A percentile compares a stretch with the other conserved stretches of the same genome.
Conservation (phyloP, 441 rosid genomes). For the Euphorbia corollata region DNA sequence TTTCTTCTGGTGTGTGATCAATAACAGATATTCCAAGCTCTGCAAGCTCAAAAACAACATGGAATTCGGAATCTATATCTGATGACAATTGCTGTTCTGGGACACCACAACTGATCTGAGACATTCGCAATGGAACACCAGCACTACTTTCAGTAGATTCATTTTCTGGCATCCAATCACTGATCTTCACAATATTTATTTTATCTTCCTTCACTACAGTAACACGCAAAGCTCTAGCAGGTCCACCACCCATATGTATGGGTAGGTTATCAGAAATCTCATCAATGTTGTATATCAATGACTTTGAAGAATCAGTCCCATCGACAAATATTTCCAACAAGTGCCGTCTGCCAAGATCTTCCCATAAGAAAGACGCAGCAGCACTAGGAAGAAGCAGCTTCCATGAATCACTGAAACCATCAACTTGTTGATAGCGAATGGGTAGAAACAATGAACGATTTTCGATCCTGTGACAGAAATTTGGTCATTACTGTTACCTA, state of each 20-base stretch:
- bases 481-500: constrained; percentile 4
- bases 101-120: constrained; percentile 43
- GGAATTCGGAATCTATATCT: constrained; percentile 64
- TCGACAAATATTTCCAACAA: constrained; percentile 69
- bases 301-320: constrained; percentile 59
- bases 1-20: constrained; percentile 96
- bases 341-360: constrained; percentile 77
- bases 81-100: constrained; percentile 38
- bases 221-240: constrained; percentile 72
- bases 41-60: constrained; percentile 75
- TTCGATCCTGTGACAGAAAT: constrained; percentile 65
- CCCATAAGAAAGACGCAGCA: constrained; percentile 95
- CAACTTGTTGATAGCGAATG: constrained; percentile 78
- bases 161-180: constrained; percentile 95
- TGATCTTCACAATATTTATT: constrained; percentile 62
- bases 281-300: constrained; percentile 70
- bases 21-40: constrained; percentile 92
- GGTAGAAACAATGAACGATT: constrained; percentile 87
- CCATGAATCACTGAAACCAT: constrained; percentile 75
- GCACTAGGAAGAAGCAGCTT: constrained; percentile 77
- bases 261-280: constrained; percentile 76
- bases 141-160: constrained; percentile 43
- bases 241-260: constrained; percentile 42
- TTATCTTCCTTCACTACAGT: constrained; percentile 80
- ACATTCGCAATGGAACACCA: constrained; percentile 37